Conservation (phyloP, 805 yeast species). For the Wickerhamiella azymoides region DNA sequence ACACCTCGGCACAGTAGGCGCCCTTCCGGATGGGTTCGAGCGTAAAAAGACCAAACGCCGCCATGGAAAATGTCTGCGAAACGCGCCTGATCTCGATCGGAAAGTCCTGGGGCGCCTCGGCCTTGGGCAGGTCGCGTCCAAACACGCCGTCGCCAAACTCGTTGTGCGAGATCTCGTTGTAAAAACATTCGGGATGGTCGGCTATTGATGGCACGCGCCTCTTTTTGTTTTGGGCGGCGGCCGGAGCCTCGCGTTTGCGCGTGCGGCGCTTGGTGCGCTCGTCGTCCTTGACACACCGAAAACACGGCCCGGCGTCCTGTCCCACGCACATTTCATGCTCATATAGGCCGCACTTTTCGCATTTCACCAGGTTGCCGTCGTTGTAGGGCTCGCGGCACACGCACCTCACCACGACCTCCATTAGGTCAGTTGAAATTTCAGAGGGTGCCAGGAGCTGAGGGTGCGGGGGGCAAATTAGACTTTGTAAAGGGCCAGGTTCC, state of each 20-base stretch:
- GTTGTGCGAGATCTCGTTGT: not conserved
- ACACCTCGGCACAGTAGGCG: slow-evolving; percentile 42
- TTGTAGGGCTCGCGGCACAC: slow-evolving; percentile 79
- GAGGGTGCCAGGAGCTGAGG: too few relatives aligned
- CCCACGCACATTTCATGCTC: slow-evolving; percentile 87
- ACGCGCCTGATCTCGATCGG: not conserved
- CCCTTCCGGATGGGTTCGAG: slow-evolving; percentile 31
- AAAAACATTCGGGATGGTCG: slow-evolving; percentile 6
- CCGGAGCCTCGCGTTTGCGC: not conserved
- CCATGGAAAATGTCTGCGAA: not conserved
- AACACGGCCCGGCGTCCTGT: not conserved
- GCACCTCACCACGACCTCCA: slow-evolving; percentile 49
- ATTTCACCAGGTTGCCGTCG: slow-evolving; percentile 89
- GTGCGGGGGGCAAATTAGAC: too few relatives aligned
- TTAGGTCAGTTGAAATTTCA: not conserved
- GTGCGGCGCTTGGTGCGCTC: not conserved
- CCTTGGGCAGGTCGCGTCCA: not conserved
- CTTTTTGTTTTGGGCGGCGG: not conserved
- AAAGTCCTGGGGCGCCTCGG: not conserved
- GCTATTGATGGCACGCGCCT: not conserved
- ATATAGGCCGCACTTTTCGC: slow-evolving; percentile 87
- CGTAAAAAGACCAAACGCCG: slow-evolving; percentile 45
- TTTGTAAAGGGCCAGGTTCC: too few relatives aligned
- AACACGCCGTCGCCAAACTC: not conserved
- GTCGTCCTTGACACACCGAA: not conserved